These are phyloP conservation scores for Fragaria iinumae DNA, from an alignment of 306 rosid species.

Conservation along the genomic window DNA sequence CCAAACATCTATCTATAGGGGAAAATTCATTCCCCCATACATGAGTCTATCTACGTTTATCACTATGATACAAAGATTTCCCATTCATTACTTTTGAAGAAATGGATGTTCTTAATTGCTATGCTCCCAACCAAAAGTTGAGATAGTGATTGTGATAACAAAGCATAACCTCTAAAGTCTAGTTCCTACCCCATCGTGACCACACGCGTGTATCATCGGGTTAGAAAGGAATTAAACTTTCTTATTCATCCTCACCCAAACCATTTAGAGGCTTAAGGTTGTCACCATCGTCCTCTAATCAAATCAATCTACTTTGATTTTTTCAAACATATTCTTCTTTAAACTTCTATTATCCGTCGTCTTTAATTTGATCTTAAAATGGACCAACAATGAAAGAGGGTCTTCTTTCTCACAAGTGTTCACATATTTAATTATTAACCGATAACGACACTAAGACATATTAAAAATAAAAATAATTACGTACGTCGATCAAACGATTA, in stretches of 20 bases:
- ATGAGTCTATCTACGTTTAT: not conserved
- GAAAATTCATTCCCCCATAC: constrained; percentile 11
- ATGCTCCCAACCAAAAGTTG: constrained; percentile 38
- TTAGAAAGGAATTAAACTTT: constrained; percentile 29
- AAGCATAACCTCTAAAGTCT: constrained; percentile 17
- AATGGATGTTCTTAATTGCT: constrained; percentile 30
- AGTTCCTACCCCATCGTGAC: constrained; percentile 15
- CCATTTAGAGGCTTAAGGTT: constrained; percentile 15
- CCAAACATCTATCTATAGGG: not conserved
- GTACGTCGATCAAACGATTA: too few relatives aligned
- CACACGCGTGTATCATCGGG: constrained; percentile 33
- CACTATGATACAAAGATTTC: constrained; percentile 11
- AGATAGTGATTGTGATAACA: constrained; percentile 44
- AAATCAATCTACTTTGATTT: constrained; percentile 12
- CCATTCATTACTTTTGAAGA: constrained; percentile 36
- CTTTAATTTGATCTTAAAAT: not conserved
- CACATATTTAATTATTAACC: not conserved
- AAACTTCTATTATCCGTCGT: not conserved
- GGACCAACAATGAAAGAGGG: not conserved
- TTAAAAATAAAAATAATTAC: too few relatives aligned
- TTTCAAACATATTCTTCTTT: constrained; percentile 14
- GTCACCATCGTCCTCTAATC: constrained; percentile 18
- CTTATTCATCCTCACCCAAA: constrained; percentile 18
- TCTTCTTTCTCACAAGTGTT: not conserved
- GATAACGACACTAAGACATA: not conserved